Evolutionary conservation across 2,329 filamentous ascomycete species (phyloP).

Genomic region (Fusarium miscanthi): DNA sequence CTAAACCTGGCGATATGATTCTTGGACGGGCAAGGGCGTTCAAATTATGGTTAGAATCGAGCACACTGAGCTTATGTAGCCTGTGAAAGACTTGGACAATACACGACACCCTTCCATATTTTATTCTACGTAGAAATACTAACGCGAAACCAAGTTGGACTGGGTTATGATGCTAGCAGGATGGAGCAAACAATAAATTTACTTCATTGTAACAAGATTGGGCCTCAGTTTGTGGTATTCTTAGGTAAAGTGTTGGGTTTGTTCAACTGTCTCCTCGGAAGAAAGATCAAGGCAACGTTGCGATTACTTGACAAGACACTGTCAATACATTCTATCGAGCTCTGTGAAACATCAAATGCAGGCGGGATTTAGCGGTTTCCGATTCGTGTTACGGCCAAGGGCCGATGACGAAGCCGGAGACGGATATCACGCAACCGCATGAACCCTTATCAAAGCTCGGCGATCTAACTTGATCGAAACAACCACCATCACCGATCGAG

Average conservation of each 20-base stretch:
- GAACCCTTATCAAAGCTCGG: not conserved
- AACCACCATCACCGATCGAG: not conserved
- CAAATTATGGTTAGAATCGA: not conserved
- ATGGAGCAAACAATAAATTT: not conserved
- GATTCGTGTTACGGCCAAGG: not conserved
- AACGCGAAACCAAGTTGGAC: not conserved
- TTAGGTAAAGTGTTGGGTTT: not conserved
- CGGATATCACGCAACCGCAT: slow-evolving; percentile 3
- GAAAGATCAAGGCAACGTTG: not conserved
- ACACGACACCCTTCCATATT: not conserved
- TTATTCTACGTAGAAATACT: not conserved
- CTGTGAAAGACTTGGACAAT: not conserved
- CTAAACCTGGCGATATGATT: no score
- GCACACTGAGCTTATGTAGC: not conserved
- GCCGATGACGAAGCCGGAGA: not conserved
- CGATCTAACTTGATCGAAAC: not conserved
- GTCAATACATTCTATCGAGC: not conserved
- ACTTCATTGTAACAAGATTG: not conserved
- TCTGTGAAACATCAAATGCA: not conserved
- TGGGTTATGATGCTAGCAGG: not conserved
- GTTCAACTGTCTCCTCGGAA: not conserved
- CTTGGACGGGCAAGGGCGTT: no score
- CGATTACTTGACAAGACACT: not conserved
- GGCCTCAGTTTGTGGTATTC: not conserved
- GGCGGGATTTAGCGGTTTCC: not conserved